phyloP scores from a whole-genome alignment of 2,329 filamentous ascomycete genomes.

The Rachicladosporium sp. region DNA sequence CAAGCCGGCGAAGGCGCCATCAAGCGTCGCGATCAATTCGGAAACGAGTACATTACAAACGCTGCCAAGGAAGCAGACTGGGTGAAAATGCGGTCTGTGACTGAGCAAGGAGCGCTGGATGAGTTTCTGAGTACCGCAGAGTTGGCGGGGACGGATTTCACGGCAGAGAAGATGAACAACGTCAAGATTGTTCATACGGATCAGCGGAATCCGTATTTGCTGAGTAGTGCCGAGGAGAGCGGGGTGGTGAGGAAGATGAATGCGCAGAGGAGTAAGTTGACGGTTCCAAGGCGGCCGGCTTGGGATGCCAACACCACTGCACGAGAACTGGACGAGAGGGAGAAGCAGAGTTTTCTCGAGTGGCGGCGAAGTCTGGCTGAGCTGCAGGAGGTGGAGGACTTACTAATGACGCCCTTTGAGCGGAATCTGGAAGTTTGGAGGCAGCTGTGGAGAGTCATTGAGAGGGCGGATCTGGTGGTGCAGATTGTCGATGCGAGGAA shows the following conservation, averaged over 20 bases:
- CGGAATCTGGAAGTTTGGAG: conserved; percentile 96
- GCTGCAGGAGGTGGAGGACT: conserved; percentile 81
- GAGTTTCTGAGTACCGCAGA: conserved; percentile 94
- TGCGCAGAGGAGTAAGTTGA: conserved; percentile 64
- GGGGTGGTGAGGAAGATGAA: conserved; percentile 68
- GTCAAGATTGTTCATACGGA: conserved; percentile 97
- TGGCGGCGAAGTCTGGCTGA: conserved; percentile 89
- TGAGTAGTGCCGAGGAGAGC: conserved; percentile 75
- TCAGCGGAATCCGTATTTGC: conserved; percentile 86
- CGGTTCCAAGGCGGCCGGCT: conserved; percentile 75
- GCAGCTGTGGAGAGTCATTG: conserved; percentile 95
- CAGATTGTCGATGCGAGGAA: conserved; percentile 98
- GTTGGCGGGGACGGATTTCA: conserved; percentile 96
- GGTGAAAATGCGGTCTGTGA: conserved; percentile 99
- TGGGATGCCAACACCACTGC: conserved; percentile 83
- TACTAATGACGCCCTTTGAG: conserved; percentile 96
- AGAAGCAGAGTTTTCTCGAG: conserved; percentile 68
- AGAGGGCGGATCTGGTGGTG: conserved; percentile 86
- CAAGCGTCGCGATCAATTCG: conserved; percentile 21
- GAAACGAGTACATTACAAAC: conserved; percentile 69
- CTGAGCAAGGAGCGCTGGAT: conserved; percentile 89
- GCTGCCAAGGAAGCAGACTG: conserved; percentile 81
- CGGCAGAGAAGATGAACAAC: conserved; percentile 96
- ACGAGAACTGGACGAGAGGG: conserved; percentile 63
- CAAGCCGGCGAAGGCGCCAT: conserved; percentile 43